Conservation (phyloP, 208 protist species). For the Wallacemonas sp. region DNA sequence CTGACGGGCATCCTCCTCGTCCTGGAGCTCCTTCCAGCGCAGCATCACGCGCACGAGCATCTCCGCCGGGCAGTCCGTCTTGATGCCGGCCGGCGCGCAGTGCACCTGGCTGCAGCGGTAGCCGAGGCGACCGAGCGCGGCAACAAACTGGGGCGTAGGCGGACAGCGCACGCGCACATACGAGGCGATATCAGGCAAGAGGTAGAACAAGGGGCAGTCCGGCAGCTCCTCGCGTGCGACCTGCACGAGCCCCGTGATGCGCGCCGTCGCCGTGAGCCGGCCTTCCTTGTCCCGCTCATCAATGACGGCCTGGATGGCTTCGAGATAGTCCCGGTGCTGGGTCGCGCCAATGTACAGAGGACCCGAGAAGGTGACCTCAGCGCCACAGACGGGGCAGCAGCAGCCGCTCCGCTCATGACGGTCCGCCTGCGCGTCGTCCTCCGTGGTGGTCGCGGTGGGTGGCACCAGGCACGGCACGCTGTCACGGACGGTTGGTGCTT, state of each 20-base stretch:
- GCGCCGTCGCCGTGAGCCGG: constrained; percentile 57
- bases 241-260: constrained; percentile 85
- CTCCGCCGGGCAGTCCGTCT: constrained; percentile 91
- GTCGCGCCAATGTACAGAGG: constrained; percentile 94
- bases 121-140: constrained; percentile 74
- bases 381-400: constrained; percentile 84
- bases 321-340: constrained; percentile 84
- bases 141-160: constrained; percentile 71
- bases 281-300: constrained; percentile 63
- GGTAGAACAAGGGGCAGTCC: constrained; percentile 87
- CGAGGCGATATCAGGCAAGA: constrained; percentile 69
- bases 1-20: constrained; percentile 24
- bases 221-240: constrained; percentile 86
- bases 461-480: background rate
- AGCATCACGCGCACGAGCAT: constrained; percentile 88
- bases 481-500: constrained; percentile 7
- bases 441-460: too few relatives aligned
- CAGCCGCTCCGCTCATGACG: background rate
- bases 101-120: constrained; percentile 93
- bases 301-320: constrained; percentile 63
- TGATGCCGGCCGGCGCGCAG: constrained; percentile 83
- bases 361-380: constrained; percentile 78
- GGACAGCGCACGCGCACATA: constrained; percentile 81
- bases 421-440: too few relatives aligned
- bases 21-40: constrained; percentile 59